Conservation (phyloP, 1,284 basidiomycete genomes). For the Heterobasidion parviporum region DNA sequence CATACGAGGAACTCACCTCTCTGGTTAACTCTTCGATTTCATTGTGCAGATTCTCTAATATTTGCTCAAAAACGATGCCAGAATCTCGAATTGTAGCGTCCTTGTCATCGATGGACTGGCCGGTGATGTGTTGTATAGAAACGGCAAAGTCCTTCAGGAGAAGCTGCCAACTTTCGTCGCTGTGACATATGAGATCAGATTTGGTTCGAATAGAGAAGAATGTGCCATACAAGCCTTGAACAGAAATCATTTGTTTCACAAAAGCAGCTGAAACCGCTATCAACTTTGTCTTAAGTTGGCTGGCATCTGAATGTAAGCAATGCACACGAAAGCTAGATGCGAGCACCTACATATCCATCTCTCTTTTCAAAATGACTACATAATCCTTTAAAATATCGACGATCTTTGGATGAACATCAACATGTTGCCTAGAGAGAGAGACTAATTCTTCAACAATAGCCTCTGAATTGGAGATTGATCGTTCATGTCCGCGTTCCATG, state of each 20-base stretch:
- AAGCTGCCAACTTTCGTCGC: constrained; percentile 56
- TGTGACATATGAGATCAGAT: constrained; percentile 13
- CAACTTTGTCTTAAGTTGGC: no score
- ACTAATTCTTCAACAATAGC: constrained; percentile 47
- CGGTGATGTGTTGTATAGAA: constrained; percentile 64
- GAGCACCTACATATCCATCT: constrained; percentile 16
- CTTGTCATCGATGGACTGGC: constrained; percentile 50
- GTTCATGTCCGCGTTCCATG: constrained; percentile 29
- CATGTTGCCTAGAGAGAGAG: constrained; percentile 32
- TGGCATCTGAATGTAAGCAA: no score
- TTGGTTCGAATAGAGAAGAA: no score
- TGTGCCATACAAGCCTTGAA: no score
- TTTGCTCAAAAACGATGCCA: constrained; percentile 37
- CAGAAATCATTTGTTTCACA: no score
- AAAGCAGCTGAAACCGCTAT: no score
- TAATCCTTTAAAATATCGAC: constrained; percentile 49
- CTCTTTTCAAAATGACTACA: constrained; percentile 46
- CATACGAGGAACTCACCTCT: constrained; percentile 38
- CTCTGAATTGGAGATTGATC: constrained; percentile 39
- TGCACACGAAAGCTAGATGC: no score
- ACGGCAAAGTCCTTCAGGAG: constrained; percentile 56
- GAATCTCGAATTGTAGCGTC: constrained; percentile 15
- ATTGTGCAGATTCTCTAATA: constrained; percentile 45
- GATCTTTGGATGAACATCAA: constrained; percentile 48
- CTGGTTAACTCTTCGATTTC: constrained; percentile 55